phyloP scores from a whole-genome alignment of 352 stramenopile genomes.

The Phytopythium aichiense region DNA sequence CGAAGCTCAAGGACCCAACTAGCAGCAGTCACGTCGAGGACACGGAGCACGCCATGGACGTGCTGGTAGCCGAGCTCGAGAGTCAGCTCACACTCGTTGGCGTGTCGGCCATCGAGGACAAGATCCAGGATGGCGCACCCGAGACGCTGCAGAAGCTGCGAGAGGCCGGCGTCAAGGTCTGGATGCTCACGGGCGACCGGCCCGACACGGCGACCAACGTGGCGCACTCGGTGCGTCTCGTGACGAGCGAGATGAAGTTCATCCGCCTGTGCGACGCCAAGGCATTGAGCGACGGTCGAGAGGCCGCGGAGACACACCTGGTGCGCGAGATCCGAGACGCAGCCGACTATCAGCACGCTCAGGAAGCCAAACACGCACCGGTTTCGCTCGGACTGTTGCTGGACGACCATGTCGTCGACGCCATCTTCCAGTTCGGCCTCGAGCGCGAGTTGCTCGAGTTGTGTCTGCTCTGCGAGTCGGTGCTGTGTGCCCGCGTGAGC shows the following conservation, averaged over 20 bases:
- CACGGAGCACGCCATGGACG: constrained; percentile 27
- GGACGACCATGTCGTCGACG: constrained; percentile 45
- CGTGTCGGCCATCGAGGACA: constrained; percentile 63
- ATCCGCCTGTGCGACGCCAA: constrained; percentile 32
- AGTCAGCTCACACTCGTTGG: constrained; percentile 41
- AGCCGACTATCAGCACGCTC: not conserved
- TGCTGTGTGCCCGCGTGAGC: constrained; percentile 95
- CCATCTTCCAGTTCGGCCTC: constrained; percentile 28
- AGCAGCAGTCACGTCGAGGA: constrained; percentile 1
- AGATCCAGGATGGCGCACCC: constrained; percentile 54
- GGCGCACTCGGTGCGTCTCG: constrained; percentile 42
- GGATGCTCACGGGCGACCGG: constrained; percentile 69
- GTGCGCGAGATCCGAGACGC: constrained; percentile 17
- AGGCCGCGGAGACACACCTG: constrained; percentile 22
- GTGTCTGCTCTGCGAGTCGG: constrained; percentile 85
- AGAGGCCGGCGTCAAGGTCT: constrained; percentile 65
- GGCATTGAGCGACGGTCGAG: constrained; percentile 14
- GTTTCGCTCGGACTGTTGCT: constrained; percentile 34
- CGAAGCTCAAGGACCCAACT: constrained; percentile 2
- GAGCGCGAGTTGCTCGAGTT: constrained; percentile 43
- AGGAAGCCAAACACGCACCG: not conserved
- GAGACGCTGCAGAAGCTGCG: constrained; percentile 57
- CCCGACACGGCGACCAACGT: constrained; percentile 68
- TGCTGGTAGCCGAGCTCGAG: constrained; percentile 45
- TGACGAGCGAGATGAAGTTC: constrained; percentile 49